phyloP scores from a whole-genome alignment of 2,329 filamentous ascomycete species.

The Ophiostoma himal-ulmi region DNA sequence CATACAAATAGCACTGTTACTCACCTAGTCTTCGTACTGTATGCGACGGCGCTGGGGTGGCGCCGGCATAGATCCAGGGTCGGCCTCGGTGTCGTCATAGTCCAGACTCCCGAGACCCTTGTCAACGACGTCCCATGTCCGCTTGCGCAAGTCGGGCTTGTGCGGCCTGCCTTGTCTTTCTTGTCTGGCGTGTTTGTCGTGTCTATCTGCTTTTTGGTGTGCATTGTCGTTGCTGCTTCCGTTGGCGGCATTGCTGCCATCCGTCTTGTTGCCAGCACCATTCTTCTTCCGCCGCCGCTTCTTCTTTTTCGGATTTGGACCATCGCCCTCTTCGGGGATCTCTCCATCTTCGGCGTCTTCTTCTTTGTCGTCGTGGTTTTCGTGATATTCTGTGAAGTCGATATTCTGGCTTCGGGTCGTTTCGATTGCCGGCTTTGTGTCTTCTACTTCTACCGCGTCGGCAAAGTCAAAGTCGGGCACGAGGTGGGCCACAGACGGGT shows the following conservation, averaged over 20 bases:
- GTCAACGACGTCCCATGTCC: slow-evolving; percentile 62
- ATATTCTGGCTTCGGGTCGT: background rate
- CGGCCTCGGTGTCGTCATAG: slow-evolving; percentile 46
- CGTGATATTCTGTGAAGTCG: slow-evolving; percentile 21
- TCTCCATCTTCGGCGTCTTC: slow-evolving; percentile 7
- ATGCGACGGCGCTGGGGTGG: slow-evolving; percentile 41
- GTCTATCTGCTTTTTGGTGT: slow-evolving; percentile 36
- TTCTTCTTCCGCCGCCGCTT: slow-evolving; percentile 22
- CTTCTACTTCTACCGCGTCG: background rate
- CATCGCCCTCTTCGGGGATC: slow-evolving; percentile 20
- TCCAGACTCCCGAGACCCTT: slow-evolving; percentile 54
- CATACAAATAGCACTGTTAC: background rate
- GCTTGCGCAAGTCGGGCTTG: slow-evolving; percentile 56
- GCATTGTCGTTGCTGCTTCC: slow-evolving; percentile 30
- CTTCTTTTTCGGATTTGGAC: slow-evolving; percentile 29
- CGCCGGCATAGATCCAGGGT: slow-evolving; percentile 27
- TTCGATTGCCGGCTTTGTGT: background rate
- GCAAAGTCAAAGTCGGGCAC: slow-evolving; percentile 9
- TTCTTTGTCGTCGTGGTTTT: background rate
- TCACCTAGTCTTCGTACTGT: slow-evolving; percentile 40
- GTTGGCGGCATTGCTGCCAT: slow-evolving; percentile 23
- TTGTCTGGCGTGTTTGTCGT: slow-evolving; percentile 33
- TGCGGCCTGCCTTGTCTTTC: background rate
- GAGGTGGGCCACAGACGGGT: slow-evolving; percentile 8
- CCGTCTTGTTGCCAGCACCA: slow-evolving; percentile 34